These are phyloP conservation scores for Silene vulgaris DNA, from an alignment of 179 eudicot genomes.

Conservation along the genomic window DNA sequence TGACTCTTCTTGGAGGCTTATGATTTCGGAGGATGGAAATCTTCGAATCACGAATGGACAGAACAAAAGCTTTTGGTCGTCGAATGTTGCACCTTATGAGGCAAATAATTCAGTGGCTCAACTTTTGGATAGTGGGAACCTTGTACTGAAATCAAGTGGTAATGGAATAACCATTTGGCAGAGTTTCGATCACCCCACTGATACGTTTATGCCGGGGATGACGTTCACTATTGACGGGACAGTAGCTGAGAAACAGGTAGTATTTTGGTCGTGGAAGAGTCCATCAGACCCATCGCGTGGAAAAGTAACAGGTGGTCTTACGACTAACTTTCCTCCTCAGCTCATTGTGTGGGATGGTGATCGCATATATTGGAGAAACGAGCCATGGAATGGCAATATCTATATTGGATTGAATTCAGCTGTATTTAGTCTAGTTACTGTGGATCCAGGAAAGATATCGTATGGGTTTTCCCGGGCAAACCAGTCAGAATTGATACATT, in stretches of 20 bases:
- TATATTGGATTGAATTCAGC: slow-evolving; percentile 22
- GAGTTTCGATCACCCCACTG: slow-evolving; percentile 26
- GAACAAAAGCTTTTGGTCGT: slow-evolving; percentile 29
- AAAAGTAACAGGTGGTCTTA: slow-evolving; percentile 15
- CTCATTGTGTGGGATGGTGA: slow-evolving; percentile 22
- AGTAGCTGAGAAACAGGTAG: neutral
- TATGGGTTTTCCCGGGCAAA: slow-evolving; percentile 2
- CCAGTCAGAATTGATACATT: neutral
- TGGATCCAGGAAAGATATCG: neutral
- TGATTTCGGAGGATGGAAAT: slow-evolving; percentile 21
- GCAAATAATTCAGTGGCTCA: slow-evolving; percentile 19
- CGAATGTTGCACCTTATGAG: slow-evolving; percentile 17
- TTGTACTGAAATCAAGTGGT: slow-evolving; percentile 16
- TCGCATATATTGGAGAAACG: slow-evolving; percentile 29
- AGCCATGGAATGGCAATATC: slow-evolving; percentile 27
- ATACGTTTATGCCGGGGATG: slow-evolving; percentile 10
- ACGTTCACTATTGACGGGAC: slow-evolving; percentile 4
- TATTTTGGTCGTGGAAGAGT: slow-evolving; percentile 12
- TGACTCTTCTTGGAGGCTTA: slow-evolving; percentile 8
- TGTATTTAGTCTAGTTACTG: slow-evolving; percentile 16
- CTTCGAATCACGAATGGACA: slow-evolving; percentile 23
- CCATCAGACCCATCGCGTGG: slow-evolving; percentile 1
- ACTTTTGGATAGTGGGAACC: slow-evolving; percentile 28
- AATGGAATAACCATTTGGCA: slow-evolving; percentile 20
- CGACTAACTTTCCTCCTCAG: slow-evolving; percentile 11